A percentile compares a stretch with the other conserved stretches of the same genome.
Conservation (phyloP, 2,329 filamentous ascomycete species). For the Penicillium sp. region DNA sequence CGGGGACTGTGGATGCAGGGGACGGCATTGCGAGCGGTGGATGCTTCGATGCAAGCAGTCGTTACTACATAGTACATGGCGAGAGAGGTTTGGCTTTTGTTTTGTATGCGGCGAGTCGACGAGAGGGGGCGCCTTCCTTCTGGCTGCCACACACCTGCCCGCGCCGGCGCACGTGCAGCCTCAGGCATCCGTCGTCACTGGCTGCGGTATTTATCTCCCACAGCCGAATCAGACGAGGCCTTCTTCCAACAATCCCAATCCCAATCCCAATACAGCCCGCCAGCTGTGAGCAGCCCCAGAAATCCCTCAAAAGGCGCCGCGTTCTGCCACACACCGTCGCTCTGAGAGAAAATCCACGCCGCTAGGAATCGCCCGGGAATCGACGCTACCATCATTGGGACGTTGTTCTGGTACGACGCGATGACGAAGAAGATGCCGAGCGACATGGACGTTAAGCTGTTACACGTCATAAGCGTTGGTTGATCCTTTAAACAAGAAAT, state of each 20-base stretch:
- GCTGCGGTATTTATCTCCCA: too few relatives aligned
- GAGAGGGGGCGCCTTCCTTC: neutral
- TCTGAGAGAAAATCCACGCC: slow-evolving; percentile 14
- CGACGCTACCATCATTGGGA: slow-evolving; percentile 18
- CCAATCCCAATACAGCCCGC: slow-evolving; percentile 16
- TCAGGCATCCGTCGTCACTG: too few relatives aligned
- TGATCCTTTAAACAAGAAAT: too few relatives aligned
- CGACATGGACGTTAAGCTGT: slow-evolving; percentile 17
- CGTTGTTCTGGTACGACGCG: slow-evolving; percentile 19
- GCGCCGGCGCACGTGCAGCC: neutral
- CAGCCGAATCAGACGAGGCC: too few relatives aligned
- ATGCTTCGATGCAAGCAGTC: neutral
- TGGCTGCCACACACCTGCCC: neutral
- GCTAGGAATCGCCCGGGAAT: slow-evolving; percentile 18
- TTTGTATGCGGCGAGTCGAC: too few relatives aligned
- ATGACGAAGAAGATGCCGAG: slow-evolving; percentile 17
- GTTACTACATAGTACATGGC: neutral
- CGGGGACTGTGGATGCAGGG: too few relatives aligned
- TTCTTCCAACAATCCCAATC: neutral
- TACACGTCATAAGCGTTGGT: too few relatives aligned
- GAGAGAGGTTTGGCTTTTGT: neutral
- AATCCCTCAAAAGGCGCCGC: slow-evolving; percentile 19
- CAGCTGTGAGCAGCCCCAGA: slow-evolving; percentile 16
- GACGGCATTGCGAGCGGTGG: neutral
- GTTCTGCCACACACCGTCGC: slow-evolving; percentile 14